A percentile compares a stretch with the other conserved stretches of the same genome.
These are phyloP conservation scores for Boletus semigastroideus DNA, from an alignment of 1,284 basidiomycete species.

Conservation along the genomic window DNA sequence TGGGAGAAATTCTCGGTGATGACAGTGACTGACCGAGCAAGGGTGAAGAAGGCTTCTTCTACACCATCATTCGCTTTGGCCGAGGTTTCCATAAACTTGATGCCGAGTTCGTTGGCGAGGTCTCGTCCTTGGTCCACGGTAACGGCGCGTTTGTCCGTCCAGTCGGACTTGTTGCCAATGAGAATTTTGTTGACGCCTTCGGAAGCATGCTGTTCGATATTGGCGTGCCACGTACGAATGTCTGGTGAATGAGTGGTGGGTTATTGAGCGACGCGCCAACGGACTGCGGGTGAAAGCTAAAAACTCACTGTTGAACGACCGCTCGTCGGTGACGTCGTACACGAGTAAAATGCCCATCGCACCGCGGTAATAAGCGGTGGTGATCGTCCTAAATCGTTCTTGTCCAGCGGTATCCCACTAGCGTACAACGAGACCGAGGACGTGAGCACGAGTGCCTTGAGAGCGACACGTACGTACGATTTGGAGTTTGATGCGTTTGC, in stretches of 20 bases:
- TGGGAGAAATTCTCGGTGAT: neutral
- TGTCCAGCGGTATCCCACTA: constrained; percentile 99
- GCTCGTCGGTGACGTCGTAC: constrained; percentile 98
- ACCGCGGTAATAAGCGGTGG: constrained; percentile 99
- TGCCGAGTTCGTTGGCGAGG: constrained; percentile 85
- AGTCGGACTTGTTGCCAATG: constrained; percentile 99
- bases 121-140: constrained; percentile 82
- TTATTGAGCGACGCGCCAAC: constrained; percentile 5
- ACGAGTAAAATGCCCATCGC: constrained; percentile 99
- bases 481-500: constrained; percentile 95
- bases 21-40: constrained; percentile 73
- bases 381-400: constrained; percentile 99
- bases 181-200: constrained; percentile 99
- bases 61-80: constrained; percentile 98
- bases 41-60: constrained; percentile 97
- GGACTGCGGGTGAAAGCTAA: neutral
- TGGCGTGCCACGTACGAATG: constrained; percentile 98
- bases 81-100: constrained; percentile 97
- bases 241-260: constrained; percentile 51
- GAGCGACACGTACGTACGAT: constrained; percentile 61
- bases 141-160: constrained; percentile 95
- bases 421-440: neutral
- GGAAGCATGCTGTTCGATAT: constrained; percentile 98
- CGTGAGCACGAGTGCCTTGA: constrained; percentile 6
- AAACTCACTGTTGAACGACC: constrained; percentile 92